phyloP scores from a whole-genome alignment of 768 basidiomycete species.

The Auricularia sp. region DNA sequence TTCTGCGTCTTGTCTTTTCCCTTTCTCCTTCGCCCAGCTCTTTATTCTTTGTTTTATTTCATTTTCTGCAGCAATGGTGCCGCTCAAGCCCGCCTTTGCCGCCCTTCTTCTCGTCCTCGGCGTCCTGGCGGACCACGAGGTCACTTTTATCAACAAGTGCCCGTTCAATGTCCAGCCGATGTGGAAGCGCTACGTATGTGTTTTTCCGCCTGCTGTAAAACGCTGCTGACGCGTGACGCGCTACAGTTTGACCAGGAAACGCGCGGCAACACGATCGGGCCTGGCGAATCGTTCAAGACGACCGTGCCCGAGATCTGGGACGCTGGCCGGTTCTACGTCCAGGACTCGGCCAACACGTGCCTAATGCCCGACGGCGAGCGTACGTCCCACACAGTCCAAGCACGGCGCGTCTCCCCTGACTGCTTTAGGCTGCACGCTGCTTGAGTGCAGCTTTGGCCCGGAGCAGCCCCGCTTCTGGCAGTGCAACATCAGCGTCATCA shows the following conservation, averaged over 20 bases:
- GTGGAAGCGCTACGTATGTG: background rate
- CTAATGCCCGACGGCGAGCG: background rate
- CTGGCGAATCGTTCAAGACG: background rate
- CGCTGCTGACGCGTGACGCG: no score
- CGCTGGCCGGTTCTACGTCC: background rate
- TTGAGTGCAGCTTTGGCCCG: background rate
- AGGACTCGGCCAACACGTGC: background rate
- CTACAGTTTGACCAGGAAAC: background rate
- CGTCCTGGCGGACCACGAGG: background rate
- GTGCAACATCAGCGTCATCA: constrained; percentile 1
- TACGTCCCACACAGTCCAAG: background rate
- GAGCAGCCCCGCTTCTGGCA: background rate
- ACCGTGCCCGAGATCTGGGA: constrained; percentile 1
- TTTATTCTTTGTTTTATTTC: background rate
- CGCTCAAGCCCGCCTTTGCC: background rate
- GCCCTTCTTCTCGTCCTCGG: background rate
- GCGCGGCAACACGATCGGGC: background rate
- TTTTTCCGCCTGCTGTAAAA: no score
- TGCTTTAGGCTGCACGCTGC: background rate
- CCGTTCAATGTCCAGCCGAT: background rate
- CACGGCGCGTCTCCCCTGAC: background rate
- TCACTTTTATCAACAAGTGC: background rate
- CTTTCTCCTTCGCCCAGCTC: background rate
- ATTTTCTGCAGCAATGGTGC: background rate
- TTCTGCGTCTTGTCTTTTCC: background rate